Evolutionary conservation across 148 eudicot genomes (phyloP), one percentile per base, ranked within the genome.

Genomic region (Tetragonia tetragonoides): DNA sequence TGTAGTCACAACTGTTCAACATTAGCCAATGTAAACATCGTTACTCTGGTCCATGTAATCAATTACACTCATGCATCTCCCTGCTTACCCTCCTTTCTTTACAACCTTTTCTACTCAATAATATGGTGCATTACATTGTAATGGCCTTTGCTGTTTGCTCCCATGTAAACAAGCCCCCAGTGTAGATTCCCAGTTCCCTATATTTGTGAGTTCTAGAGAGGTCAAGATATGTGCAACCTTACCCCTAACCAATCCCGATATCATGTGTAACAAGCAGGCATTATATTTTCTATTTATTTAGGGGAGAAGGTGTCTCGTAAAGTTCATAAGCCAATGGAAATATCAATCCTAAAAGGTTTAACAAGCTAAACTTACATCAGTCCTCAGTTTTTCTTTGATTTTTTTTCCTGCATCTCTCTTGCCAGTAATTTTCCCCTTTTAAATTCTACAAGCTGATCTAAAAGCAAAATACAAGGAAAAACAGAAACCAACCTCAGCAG

Each of bases 401-500:
- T 80, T 14, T 3, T 44, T 41, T 42, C 10, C 14, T 39, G 3
- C 34, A 28, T 51, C 66, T 41, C 18, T 16, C 23, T 80, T 56
- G 41, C n/a, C 63, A 74, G 49, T 6, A 74, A 62, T 38, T 53
- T 38, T 47, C 16, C 62, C 37, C 38, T 23, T 5, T 24, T 71
- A 49, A 69, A 24, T 24, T 39, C 37, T 38, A 72, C 72, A 21
- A 10, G 62, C 67, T 57, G 67, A 61, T 38, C 15, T 21, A 24
- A 34, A 59, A 60, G 14, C 47, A n/a, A 5, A 1, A 40, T 63
- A 18, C 20, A 5, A 17, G 75, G 53, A 20, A 23, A 12, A 54
- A 61, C n/a, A 73, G 28, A 68, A 79, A 81, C 93, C 68, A 72
- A 93, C 99, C 97, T 96, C 86, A 34, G 95, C 93, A 88, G 99